Evolutionary conservation across 345 rosid species (phyloP).

Genomic region (Gossypium herbaceum): DNA sequence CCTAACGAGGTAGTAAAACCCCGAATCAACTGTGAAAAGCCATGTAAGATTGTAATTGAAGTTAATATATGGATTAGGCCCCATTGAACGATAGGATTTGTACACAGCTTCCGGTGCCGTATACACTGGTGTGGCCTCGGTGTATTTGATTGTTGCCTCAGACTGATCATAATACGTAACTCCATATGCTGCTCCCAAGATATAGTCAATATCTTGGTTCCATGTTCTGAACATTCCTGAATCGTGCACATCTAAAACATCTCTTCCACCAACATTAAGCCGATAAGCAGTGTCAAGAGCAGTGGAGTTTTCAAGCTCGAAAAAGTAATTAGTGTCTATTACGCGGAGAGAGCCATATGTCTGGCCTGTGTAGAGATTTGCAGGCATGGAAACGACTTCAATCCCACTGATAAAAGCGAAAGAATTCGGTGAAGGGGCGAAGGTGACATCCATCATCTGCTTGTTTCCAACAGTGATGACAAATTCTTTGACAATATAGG

Average conservation of each 20-base stretch:
- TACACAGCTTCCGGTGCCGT: slow-evolving; percentile 33
- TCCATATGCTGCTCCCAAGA: background rate
- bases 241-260: background rate
- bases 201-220: background rate
- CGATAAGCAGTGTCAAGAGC: slow-evolving; percentile 33
- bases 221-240: slow-evolving; percentile 37
- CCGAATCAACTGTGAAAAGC: slow-evolving; percentile 37
- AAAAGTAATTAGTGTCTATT: background rate
- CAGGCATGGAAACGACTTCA: slow-evolving; percentile 41
- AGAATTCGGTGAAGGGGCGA: background rate
- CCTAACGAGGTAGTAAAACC: slow-evolving; percentile 38
- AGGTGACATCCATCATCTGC: background rate
- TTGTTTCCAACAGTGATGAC: background rate
- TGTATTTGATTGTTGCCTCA: background rate
- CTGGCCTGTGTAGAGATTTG: slow-evolving; percentile 2
- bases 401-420: slow-evolving; percentile 38
- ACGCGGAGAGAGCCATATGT: background rate
- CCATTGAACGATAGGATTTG: slow-evolving; percentile 34
- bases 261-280: slow-evolving; percentile 28
- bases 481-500: slow-evolving; percentile 10
- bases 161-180: fast-evolving
- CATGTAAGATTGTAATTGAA: slow-evolving; percentile 37
- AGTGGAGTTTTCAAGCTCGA: background rate
- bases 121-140: background rate
- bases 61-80: background rate